Conservation (phyloP, 73 alveolate species). For the Blepharisma stoltei region DNA sequence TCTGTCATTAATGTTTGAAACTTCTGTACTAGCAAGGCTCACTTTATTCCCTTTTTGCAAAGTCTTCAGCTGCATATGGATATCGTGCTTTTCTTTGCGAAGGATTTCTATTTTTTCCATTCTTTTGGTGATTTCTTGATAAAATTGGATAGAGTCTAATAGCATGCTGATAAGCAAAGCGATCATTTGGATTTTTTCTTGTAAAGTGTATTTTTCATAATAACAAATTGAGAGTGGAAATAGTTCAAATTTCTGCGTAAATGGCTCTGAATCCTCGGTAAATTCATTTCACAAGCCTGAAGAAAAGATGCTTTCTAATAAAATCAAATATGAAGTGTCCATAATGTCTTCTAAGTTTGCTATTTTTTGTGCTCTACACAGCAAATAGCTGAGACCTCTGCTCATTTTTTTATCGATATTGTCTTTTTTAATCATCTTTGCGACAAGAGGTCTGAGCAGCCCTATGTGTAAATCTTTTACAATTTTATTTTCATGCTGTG, state of each 20-base stretch:
- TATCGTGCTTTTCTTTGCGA: background rate
- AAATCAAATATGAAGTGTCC: constrained; percentile 13
- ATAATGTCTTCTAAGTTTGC: background rate
- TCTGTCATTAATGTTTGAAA: background rate
- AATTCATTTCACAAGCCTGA: background rate
- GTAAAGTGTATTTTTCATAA: background rate
- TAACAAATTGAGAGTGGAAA: background rate
- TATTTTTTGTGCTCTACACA: background rate
- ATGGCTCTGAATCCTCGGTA: background rate
- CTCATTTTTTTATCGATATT: background rate
- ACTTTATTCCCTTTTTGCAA: background rate
- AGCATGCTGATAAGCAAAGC: background rate
- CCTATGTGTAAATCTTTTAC: background rate
- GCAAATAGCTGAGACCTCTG: too few relatives aligned
- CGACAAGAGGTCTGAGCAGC: background rate
- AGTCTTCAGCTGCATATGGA: background rate
- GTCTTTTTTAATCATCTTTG: background rate
- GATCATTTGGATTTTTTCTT: background rate
- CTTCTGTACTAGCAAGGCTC: background rate
- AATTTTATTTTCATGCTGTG: background rate
- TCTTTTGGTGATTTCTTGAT: background rate
- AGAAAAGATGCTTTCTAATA: background rate
- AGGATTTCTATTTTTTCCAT: background rate
- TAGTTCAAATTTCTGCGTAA: background rate
- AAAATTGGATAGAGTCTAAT: background rate